These are phyloP conservation scores for Amniculicola lignicola DNA, from an alignment of 495 filamentous ascomycete genomes.

Conservation along the genomic window DNA sequence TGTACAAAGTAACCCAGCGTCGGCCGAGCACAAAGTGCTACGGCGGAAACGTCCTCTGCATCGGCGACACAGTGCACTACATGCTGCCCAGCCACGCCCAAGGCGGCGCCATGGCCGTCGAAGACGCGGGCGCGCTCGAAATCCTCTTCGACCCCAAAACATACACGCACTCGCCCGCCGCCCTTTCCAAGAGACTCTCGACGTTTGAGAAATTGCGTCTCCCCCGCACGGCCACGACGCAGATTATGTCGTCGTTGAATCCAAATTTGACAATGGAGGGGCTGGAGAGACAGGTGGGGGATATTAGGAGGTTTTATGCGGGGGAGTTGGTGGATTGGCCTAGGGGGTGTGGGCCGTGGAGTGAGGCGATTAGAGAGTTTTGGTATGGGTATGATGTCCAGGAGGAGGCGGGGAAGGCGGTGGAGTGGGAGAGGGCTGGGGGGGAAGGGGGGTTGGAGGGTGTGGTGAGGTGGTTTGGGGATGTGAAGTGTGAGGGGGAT, in stretches of 20 bases:
- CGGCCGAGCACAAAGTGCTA: conserved; percentile 32
- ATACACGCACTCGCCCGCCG: background rate
- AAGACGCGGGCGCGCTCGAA: conserved; percentile 34
- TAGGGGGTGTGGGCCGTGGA: background rate
- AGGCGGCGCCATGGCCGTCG: conserved; percentile 25
- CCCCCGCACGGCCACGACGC: conserved; percentile 23
- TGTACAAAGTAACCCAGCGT: conserved; percentile 17
- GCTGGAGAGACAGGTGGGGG: background rate
- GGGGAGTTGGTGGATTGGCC: conserved; percentile 11
- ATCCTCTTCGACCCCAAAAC: conserved; percentile 17
- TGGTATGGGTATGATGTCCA: conserved; percentile 30
- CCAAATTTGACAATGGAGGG: conserved; percentile 10
- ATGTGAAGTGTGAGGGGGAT: background rate
- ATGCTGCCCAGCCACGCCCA: conserved; percentile 29
- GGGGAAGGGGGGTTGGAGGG: background rate
- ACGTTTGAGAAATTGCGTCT: conserved; percentile 19
- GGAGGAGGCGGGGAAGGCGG: conserved; percentile 28
- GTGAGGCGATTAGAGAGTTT: conserved; percentile 18
- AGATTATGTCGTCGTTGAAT: conserved; percentile 17
- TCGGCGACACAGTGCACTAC: conserved; percentile 52
- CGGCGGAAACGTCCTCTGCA: conserved; percentile 44
- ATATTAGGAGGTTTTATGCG: conserved; percentile 9
- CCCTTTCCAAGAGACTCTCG: background rate
- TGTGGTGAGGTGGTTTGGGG: conserved; percentile 11
- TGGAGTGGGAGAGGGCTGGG: conserved; percentile 1